Percentiles rank a stretch among this genome's conserved stretches.
phyloP scores from a whole-genome alignment of 345 rosid genomes.

The Cardamine chenopodiifolia region DNA sequence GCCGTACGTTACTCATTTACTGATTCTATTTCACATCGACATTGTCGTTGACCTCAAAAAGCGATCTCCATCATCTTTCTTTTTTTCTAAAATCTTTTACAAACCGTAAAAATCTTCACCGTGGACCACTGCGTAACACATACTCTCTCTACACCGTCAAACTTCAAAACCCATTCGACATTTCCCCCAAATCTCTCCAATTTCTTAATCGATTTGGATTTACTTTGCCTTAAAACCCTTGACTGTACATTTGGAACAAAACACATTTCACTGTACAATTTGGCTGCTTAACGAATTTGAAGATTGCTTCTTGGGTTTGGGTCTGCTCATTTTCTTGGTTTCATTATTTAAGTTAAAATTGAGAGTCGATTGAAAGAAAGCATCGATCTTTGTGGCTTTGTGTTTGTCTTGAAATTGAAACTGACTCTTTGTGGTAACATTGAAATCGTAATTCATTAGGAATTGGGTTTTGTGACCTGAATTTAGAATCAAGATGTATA shows the following conservation, averaged over 20 bases:
- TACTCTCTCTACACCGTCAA: constrained; percentile 13
- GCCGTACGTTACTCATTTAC: neutral
- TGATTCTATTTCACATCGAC: neutral
- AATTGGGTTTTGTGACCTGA: neutral
- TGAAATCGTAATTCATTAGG: neutral
- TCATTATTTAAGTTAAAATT: neutral
- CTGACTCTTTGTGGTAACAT: neutral
- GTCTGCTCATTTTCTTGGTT: neutral
- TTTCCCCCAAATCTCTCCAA: constrained; percentile 7
- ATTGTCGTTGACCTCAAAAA: constrained; percentile 36
- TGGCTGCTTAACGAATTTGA: neutral
- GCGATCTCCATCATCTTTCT: constrained; percentile 19
- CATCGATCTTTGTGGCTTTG: neutral
- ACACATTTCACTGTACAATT: neutral
- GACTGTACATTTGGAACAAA: neutral
- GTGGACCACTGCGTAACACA: constrained; percentile 14
- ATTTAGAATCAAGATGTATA: neutral
- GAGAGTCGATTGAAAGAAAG: neutral
- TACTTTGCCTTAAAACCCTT: neutral
- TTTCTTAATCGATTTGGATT: constrained; percentile 17
- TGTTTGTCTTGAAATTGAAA: neutral
- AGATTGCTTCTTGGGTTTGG: constrained; percentile 15
- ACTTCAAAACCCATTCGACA: constrained; percentile 3
- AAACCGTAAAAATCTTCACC: constrained; percentile 37
- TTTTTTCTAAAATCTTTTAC: constrained; percentile 6